These are phyloP conservation scores for Cladosporium colombiae DNA, from an alignment of 2,329 filamentous ascomycete species.

Conservation along the genomic window DNA sequence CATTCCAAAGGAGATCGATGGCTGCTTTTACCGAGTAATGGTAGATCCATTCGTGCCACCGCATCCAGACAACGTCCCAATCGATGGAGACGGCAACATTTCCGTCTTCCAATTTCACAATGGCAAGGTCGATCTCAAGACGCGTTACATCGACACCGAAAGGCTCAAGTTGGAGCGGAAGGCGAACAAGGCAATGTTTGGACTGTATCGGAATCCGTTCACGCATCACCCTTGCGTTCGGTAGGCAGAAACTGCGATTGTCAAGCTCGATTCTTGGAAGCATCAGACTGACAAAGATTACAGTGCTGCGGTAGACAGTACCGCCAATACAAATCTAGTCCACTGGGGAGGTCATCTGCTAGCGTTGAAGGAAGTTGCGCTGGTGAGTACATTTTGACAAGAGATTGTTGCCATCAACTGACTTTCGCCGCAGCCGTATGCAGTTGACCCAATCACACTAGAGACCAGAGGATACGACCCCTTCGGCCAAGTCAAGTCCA, in stretches of 20 bases:
- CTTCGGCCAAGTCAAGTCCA: conserved; percentile 41
- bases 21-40: conserved; percentile 49
- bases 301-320: conserved; percentile 50
- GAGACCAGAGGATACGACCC: conserved; percentile 44
- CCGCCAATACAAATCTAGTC: conserved; percentile 61
- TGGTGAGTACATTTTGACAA: conserved; percentile 13
- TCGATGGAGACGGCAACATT: conserved; percentile 49
- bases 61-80: conserved; percentile 56
- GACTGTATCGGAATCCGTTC: conserved; percentile 59
- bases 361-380: conserved; percentile 52
- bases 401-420: not conserved
- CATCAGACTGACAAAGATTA: not conserved
- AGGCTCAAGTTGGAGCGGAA: conserved; percentile 43
- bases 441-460: conserved; percentile 43
- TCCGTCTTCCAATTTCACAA: conserved; percentile 46
- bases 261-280: not conserved
- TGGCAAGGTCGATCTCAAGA: conserved; percentile 46
- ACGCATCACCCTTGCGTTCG: conserved; percentile 45
- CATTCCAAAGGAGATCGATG: conserved; percentile 37
- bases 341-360: conserved; percentile 59
- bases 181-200: conserved; percentile 50
- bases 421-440: conserved; percentile 34
- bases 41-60: conserved; percentile 58
- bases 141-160: conserved; percentile 47
- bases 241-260: not conserved